These are phyloP conservation scores for Pisolithus thermaeus DNA, from an alignment of 1,284 basidiomycete species.

Conservation along the genomic window DNA sequence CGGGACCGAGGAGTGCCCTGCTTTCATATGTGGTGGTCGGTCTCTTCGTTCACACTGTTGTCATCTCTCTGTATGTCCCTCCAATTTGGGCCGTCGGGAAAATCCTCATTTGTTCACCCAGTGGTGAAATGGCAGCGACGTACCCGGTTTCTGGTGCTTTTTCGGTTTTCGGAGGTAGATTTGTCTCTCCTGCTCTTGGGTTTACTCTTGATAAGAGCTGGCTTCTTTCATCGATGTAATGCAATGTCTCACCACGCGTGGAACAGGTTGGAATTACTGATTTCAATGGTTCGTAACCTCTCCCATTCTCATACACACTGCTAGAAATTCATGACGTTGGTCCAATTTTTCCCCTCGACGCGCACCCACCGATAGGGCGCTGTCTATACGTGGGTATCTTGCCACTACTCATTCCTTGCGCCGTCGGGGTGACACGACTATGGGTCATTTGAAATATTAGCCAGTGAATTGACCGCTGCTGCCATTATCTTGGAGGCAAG, in stretches of 20 bases:
- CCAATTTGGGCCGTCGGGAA: not conserved
- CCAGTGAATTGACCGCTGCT: constrained; percentile 40
- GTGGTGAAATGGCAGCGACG: constrained; percentile 40
- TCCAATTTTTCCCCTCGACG: not conserved
- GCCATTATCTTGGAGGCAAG: constrained; percentile 38
- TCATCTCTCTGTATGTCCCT: constrained; percentile 39
- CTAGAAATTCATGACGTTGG: constrained; percentile 3
- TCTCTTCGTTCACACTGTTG: constrained; percentile 49
- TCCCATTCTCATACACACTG: not conserved
- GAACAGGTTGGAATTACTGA: constrained; percentile 49
- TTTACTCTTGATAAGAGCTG: constrained; percentile 40
- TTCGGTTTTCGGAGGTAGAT: constrained; percentile 40
- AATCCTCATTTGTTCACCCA: constrained; percentile 10
- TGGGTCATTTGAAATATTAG: constrained; percentile 16
- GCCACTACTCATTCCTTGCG: not conserved
- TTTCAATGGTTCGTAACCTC: constrained; percentile 39
- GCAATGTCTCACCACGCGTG: not conserved
- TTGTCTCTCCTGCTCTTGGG: constrained; percentile 47
- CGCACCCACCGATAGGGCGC: constrained; percentile 23
- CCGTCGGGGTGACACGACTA: not conserved
- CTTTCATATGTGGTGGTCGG: constrained; percentile 46
- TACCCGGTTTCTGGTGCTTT: constrained; percentile 48
- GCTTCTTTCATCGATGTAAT: not conserved
- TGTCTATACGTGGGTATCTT: constrained; percentile 34
- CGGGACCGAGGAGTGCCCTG: constrained; percentile 46